These are phyloP conservation scores for Chrysosporium keratinophilum DNA, from an alignment of 2,329 filamentous ascomycete species.

Conservation along the genomic window DNA sequence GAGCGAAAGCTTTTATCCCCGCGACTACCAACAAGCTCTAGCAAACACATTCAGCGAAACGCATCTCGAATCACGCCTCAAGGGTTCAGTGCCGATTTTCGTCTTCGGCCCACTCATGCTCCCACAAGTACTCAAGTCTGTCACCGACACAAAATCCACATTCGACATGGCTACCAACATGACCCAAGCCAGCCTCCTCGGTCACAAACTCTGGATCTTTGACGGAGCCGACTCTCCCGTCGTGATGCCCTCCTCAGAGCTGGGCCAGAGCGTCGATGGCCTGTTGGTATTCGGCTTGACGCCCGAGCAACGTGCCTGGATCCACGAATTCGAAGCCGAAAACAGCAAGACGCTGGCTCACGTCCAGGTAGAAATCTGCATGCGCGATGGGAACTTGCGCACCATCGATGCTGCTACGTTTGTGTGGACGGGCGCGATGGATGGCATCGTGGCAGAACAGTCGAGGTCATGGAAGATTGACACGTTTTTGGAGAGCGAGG, in stretches of 20 bases:
- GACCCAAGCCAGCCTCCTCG: constrained; percentile 22
- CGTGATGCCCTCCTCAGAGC: constrained; percentile 18
- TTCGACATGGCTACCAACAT: constrained; percentile 20
- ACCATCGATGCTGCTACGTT: constrained; percentile 23
- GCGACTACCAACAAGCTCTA: constrained; percentile 21
- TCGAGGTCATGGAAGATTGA: constrained; percentile 14
- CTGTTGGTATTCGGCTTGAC: constrained; percentile 23
- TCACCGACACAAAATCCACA: constrained; percentile 18
- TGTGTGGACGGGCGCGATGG: constrained; percentile 17
- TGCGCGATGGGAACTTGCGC: constrained; percentile 15
- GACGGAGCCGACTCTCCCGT: constrained; percentile 18
- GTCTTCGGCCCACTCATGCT: constrained; percentile 25
- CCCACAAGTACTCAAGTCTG: constrained; percentile 24
- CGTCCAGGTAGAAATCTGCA: constrained; percentile 20
- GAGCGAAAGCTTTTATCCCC: constrained; percentile 19
- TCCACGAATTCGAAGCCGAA: constrained; percentile 22
- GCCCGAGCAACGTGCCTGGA: constrained; percentile 19
- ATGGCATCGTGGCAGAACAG: not conserved
- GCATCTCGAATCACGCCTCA: constrained; percentile 18
- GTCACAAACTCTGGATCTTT: constrained; percentile 22
- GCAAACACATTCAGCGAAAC: constrained; percentile 19
- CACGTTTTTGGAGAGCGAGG: constrained; percentile 9
- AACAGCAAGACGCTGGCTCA: constrained; percentile 15
- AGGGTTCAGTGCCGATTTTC: constrained; percentile 20
- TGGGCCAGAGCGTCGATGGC: constrained; percentile 19